Evolutionary conservation across 2,329 filamentous ascomycete species (phyloP).

Genomic region (Trichoderma guizhouense): DNA sequence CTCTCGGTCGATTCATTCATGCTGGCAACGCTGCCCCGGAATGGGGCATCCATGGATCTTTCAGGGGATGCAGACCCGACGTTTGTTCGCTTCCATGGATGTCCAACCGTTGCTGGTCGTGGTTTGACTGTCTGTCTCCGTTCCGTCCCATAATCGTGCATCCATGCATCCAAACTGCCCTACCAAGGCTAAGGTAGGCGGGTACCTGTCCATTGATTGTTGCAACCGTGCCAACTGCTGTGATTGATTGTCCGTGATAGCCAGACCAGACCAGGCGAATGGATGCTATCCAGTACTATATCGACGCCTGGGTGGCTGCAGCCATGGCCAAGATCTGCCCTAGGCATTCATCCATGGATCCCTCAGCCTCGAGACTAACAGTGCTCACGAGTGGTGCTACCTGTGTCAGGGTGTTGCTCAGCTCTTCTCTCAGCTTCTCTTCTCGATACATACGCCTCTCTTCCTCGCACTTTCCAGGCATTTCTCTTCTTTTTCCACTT

Average conservation of each 20-base stretch:
- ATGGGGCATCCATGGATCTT: background rate
- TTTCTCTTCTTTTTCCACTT: background rate
- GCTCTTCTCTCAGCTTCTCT: constrained; percentile 1
- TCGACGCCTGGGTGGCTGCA: constrained; percentile 19
- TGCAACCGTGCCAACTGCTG: background rate
- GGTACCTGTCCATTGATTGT: background rate
- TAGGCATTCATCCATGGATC: constrained; percentile 3
- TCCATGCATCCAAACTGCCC: background rate
- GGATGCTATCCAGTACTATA: background rate
- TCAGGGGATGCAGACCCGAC: background rate
- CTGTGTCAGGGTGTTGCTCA: background rate
- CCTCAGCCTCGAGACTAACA: background rate
- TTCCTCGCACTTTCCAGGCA: background rate
- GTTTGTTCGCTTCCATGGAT: background rate
- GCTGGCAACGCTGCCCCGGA: background rate
- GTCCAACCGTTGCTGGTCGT: background rate
- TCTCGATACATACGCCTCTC: constrained; percentile 8
- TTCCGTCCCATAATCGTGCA: background rate
- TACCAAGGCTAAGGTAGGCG: background rate
- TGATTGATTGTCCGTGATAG: background rate
- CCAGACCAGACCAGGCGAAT: background rate
- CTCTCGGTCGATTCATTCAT: background rate
- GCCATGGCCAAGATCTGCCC: constrained; percentile 15
- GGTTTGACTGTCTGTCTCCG: background rate
- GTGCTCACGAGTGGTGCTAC: background rate